A percentile compares a stretch with the other conserved stretches of the same genome.
Conservation (phyloP, 1,139 yeast genomes). For the Yamadazyma oceani region DNA sequence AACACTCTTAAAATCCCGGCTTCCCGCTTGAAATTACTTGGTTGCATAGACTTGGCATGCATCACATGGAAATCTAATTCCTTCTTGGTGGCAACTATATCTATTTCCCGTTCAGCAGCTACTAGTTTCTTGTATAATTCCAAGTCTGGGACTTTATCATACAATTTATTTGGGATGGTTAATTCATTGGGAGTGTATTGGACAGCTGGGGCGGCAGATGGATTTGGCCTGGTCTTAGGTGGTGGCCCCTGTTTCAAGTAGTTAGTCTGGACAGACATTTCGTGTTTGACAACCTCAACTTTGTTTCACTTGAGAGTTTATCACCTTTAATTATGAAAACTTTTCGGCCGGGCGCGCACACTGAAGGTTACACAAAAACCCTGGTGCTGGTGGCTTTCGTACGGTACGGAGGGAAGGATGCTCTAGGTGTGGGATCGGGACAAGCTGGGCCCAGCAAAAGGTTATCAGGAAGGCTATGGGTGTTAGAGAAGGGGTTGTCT, state of each 20-base stretch:
- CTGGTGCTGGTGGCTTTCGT: no score
- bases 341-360: no score
- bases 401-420: no score
- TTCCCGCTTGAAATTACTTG: slow-evolving; percentile 44
- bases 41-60: slow-evolving; percentile 47
- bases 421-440: no score
- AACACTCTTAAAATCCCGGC: slow-evolving; percentile 70
- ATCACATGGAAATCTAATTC: slow-evolving; percentile 83
- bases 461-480: no score
- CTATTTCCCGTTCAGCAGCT: slow-evolving; percentile 79
- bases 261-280: background rate
- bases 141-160: slow-evolving; percentile 70
- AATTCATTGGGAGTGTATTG: slow-evolving; percentile 71
- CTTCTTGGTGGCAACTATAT: slow-evolving; percentile 78
- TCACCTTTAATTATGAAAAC: no score
- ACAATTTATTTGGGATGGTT: slow-evolving; percentile 60
- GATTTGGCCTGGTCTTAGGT: slow-evolving; percentile 30
- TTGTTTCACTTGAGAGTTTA: background rate
- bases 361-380: no score
- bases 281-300: no score
- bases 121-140: slow-evolving; percentile 65
- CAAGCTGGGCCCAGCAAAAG: no score
- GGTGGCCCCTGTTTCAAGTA: slow-evolving; percentile 1
- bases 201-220: slow-evolving; percentile 41
- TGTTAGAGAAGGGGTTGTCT: no score